Percentiles rank a stretch among this genome's conserved stretches.
These are phyloP conservation scores for Volutella citrinella DNA, from an alignment of 2,329 filamentous ascomycete species.

Conservation along the genomic window DNA sequence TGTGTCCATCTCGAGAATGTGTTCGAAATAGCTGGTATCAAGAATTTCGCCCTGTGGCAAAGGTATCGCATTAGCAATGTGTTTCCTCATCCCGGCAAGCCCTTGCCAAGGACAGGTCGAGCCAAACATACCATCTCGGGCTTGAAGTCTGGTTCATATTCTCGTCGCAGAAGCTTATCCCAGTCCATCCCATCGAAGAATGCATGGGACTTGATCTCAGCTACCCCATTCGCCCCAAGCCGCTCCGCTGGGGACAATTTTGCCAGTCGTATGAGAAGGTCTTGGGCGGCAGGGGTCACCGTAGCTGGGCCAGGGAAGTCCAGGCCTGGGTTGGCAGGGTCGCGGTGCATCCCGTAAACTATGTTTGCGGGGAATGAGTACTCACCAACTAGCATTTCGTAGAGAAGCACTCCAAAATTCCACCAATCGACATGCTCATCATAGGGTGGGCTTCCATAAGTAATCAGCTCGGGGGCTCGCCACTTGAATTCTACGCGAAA, in stretches of 20 bases:
- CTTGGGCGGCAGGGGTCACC: slow-evolving; percentile 86
- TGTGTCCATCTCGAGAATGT: slow-evolving; percentile 84
- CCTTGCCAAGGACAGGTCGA: too few relatives aligned
- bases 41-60: slow-evolving; percentile 67
- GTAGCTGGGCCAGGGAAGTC: slow-evolving; percentile 79
- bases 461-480: slow-evolving; percentile 84
- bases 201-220: slow-evolving; percentile 97
- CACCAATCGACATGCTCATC: slow-evolving; percentile 99
- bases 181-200: slow-evolving; percentile 99
- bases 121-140: slow-evolving; percentile 84
- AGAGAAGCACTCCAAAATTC: slow-evolving; percentile 92
- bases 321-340: slow-evolving; percentile 90
- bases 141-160: slow-evolving; percentile 97
- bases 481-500: slow-evolving; percentile 98
- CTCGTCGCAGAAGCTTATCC: slow-evolving; percentile 91
- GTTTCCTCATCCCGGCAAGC: not conserved
- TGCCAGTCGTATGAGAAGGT: slow-evolving; percentile 81
- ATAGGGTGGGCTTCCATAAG: slow-evolving; percentile 90
- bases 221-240: slow-evolving; percentile 84
- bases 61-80: slow-evolving; percentile 8
- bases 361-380: slow-evolving; percentile 98
- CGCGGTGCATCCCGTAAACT: slow-evolving; percentile 98
- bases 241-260: slow-evolving; percentile 87
- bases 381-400: slow-evolving; percentile 96
- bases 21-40: slow-evolving; percentile 90